A percentile compares a stretch with the other conserved stretches of the same genome.
Conservation (phyloP, 177 flowering plant species). For the Vitis hybrid region DNA sequence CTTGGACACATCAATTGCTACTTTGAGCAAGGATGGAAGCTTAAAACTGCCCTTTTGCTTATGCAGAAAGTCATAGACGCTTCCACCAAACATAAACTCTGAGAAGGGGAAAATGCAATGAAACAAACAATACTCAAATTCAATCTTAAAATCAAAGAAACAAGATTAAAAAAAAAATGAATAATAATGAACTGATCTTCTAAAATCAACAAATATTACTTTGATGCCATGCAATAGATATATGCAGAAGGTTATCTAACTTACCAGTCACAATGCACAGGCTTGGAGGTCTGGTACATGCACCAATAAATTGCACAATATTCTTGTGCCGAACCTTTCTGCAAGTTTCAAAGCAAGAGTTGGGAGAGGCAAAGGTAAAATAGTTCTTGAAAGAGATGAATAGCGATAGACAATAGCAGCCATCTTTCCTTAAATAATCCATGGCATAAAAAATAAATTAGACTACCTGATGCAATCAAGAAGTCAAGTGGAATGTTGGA, state of each 20-base stretch:
- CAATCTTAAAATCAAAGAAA: neutral
- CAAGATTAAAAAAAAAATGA: neutral
- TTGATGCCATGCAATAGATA: neutral
- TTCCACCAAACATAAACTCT: conserved; percentile 93
- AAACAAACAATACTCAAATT: neutral
- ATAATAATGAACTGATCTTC: neutral
- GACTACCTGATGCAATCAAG: neutral
- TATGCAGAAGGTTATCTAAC: neutral
- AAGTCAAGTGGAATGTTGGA: neutral
- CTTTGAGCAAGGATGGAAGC: conserved; percentile 68
- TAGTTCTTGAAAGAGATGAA: neutral
- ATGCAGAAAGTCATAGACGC: conserved; percentile 82
- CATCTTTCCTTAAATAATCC: neutral
- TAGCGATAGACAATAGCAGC: neutral
- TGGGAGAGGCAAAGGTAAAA: conserved; percentile 1
- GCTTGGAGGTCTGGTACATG: conserved; percentile 73
- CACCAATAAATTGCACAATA: conserved; percentile 87
- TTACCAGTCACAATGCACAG: conserved; percentile 84
- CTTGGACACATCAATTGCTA: conserved; percentile 77
- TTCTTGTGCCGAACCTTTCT: conserved; percentile 87
- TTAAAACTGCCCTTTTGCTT: conserved; percentile 66
- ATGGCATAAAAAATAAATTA: neutral
- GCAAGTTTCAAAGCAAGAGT: conserved; percentile 21
- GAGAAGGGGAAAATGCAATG: conserved; percentile 10
- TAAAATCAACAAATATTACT: neutral